phyloP scores from a whole-genome alignment of 768 basidiomycete genomes.

The Mycena epipterygia region DNA sequence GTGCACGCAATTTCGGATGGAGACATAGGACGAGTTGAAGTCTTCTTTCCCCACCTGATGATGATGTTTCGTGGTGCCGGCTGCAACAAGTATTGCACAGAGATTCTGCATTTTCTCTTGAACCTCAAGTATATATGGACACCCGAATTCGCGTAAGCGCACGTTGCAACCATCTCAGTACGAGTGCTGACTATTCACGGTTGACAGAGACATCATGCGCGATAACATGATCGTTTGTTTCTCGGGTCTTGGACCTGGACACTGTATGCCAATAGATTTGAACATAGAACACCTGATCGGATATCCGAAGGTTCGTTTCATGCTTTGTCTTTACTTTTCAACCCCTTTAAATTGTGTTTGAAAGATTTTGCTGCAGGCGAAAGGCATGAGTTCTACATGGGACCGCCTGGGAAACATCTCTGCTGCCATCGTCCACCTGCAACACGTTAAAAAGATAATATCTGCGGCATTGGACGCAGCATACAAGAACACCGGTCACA shows the following conservation, averaged over 20 bases:
- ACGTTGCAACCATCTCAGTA: not conserved
- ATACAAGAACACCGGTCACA: constrained; percentile 5
- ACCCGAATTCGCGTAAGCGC: constrained; percentile 39
- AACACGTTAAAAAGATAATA: constrained; percentile 47
- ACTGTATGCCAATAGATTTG: not conserved
- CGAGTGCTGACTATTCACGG: not conserved
- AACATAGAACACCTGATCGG: constrained; percentile 54
- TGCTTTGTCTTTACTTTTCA: no score
- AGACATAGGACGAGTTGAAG: constrained; percentile 4
- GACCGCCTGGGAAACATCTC: constrained; percentile 49
- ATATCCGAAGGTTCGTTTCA: constrained; percentile 49
- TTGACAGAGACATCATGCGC: not conserved
- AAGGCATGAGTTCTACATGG: constrained; percentile 50
- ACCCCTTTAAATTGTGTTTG: not conserved
- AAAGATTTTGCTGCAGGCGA: constrained; percentile 38
- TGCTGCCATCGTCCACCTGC: constrained; percentile 41
- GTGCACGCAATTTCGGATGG: constrained; percentile 21
- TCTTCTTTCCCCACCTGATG: not conserved
- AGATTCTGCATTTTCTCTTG: constrained; percentile 1
- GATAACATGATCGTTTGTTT: not conserved
- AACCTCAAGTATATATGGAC: constrained; percentile 49
- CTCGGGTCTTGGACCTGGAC: not conserved
- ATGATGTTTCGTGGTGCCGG: constrained; percentile 17
- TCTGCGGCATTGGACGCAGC: not conserved
- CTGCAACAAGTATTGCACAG: constrained; percentile 18